Base-by-base conservation (phyloP, 176 grass and related monocot genomes). In the Elaeis guineensis region DNA sequence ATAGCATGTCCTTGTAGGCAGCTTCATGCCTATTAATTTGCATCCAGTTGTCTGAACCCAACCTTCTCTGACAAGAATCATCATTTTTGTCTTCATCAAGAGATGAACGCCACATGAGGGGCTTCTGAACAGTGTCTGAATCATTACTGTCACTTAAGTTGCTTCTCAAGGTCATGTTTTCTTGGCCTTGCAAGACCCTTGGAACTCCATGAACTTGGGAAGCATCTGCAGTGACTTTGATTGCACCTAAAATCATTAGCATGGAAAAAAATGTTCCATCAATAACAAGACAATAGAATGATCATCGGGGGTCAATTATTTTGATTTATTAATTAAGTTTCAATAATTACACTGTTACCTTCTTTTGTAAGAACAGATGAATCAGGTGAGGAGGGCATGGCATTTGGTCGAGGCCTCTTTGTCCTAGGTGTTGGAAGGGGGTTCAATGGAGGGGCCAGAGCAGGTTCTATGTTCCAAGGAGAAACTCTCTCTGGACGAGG, bases 391-490 rank as follows among this genome's bases (percentile, higher is more conserved):
- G 76, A 64, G 30, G 73, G 49, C 12, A 81, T 21, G 69, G 64
- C 76, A 89, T 79, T 89, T 63, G 83, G 83, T 49, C 85, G 75
- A 39, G 71, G 73, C 32, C 85, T 89, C 72, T 95, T 95, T 48
- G 75, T 57, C 64, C 90, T 80, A 35, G 85, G 85, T 72, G 80
- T 66, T 35, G 90, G 85, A 66, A 95, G 76, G 6, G 85, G 85
- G 11, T 89, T 89, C 50, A 95, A 85, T 54, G 85, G 85, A 69
- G 82, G 79, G 63, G 79, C 78, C 17, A 78, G 89, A 52, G 82
- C 85, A 30, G 85, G 90, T 51, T 95, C 90, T 71, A 95, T 95
- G 69, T 95, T 88, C 85, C 85, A 95, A 28, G 82, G 90, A 82
- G 79, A 95, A 22, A 95, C 90, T 70, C 82, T 71, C 65, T 95